Evolutionary conservation across 371 early-diverging fungal species (phyloP).

Genomic region (Rhizomucor miehei): DNA sequence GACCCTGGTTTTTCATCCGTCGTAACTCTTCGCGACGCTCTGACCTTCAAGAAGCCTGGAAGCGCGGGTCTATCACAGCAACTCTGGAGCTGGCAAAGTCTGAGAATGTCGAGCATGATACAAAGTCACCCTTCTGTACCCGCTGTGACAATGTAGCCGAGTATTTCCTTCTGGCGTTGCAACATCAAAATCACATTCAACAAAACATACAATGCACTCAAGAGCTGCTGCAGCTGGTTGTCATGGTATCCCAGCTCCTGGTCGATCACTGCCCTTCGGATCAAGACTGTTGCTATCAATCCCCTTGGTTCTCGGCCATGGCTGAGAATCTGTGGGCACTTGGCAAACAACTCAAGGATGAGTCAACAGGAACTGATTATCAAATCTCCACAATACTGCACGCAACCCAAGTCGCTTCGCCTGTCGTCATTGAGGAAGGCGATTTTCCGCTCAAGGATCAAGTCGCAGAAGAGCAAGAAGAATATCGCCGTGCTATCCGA

Average conservation of each 20-base stretch:
- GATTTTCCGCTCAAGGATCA: too few relatives aligned
- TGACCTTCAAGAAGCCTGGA: not conserved
- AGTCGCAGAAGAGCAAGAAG: conserved; percentile 10
- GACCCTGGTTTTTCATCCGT: too few relatives aligned
- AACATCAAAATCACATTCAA: not conserved
- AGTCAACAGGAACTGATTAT: conserved; percentile 21
- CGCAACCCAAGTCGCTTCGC: not conserved
- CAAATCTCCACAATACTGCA: conserved; percentile 2
- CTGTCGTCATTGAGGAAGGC: not conserved
- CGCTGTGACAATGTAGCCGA: not conserved
- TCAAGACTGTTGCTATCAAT: conserved; percentile 8
- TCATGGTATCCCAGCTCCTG: not conserved
- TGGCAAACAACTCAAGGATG: conserved; percentile 38
- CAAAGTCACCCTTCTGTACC: not conserved
- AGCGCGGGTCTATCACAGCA: not conserved
- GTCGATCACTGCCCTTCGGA: conserved; percentile 5
- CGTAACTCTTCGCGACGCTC: not conserved
- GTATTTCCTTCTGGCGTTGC: not conserved
- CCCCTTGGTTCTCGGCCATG: conserved; percentile 26
- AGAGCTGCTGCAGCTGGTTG: not conserved
- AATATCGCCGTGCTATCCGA: conserved; percentile 34
- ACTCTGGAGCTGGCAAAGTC: not conserved
- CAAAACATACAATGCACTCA: not conserved
- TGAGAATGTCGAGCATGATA: not conserved
- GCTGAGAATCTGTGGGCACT: conserved; percentile 28